Evolutionary conservation across 306 rosid species (phyloP).

Genomic region (Astragalus membranaceus): DNA sequence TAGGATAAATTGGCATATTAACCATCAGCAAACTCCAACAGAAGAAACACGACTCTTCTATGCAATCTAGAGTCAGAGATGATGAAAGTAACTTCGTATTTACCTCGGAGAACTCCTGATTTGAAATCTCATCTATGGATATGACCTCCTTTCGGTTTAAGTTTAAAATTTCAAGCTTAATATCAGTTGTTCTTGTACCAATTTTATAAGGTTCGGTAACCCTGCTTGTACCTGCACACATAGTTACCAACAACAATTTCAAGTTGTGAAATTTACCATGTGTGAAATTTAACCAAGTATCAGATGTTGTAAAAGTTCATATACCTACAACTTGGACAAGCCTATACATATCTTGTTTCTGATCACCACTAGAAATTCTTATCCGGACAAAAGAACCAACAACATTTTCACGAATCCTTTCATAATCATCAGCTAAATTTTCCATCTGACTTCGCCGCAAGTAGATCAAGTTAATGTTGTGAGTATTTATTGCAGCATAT

Average conservation of each 20-base stretch:
- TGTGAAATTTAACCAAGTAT: not conserved
- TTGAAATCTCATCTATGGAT: slow-evolving; percentile 67
- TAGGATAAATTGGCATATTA: slow-evolving; percentile 25
- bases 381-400: slow-evolving; percentile 90
- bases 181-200: slow-evolving; percentile 57
- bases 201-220: slow-evolving; percentile 59
- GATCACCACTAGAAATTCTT: slow-evolving; percentile 57
- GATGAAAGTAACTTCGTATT: slow-evolving; percentile 11
- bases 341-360: slow-evolving; percentile 80
- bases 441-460: slow-evolving; percentile 64
- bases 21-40: not conserved
- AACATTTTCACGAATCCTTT: slow-evolving; percentile 61
- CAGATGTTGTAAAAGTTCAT: slow-evolving; percentile 1
- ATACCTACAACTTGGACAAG: slow-evolving; percentile 95
- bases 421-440: slow-evolving; percentile 50
- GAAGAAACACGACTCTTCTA: slow-evolving; percentile 1
- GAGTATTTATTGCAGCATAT: slow-evolving; percentile 74
- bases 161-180: slow-evolving; percentile 77
- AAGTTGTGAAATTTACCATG: slow-evolving; percentile 2
- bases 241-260: slow-evolving; percentile 17
- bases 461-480: slow-evolving; percentile 78
- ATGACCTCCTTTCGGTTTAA: slow-evolving; percentile 73
- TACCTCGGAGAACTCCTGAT: slow-evolving; percentile 89
- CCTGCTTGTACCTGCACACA: slow-evolving; percentile 73
- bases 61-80: not conserved